Base-by-base conservation (phyloP, 805 yeast species). In the Kregervanrija delftensis region DNA sequence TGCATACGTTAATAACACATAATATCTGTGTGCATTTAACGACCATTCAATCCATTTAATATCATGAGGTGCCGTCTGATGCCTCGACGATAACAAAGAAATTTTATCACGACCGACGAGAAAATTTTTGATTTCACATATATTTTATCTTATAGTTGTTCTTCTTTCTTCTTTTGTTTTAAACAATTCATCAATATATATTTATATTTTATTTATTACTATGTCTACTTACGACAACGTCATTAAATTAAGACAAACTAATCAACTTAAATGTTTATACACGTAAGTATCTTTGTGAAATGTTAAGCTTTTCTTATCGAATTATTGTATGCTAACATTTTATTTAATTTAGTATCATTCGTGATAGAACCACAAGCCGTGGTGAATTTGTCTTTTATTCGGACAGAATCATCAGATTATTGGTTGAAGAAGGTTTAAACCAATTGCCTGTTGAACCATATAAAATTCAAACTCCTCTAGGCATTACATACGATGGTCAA, bases 351-450 rank as follows among this genome's bases (percentile, higher is more conserved):
- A 72, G 76, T 13, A 89, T 90, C 58, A 89, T 93, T 58, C 82
- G 99, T 60, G 86, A 87, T 64, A 76, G 74, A 56, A 67, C 67
- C 45, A 91, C 99, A 13, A 72, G 77, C 46, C 79, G 99, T 59
- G 86, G 93, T 2, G 97, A 93, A 60, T 93, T 93, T 61, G 91
- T 93, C 43, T 93, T 93, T 65, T 93, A 91, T 64, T 79, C 97
- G 11, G 97, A 93, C 62, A 74, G 99, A 63, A 90, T 93, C 66
- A 93, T 93, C 61, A 76, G 99, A 48, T 69, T 93, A 37, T 69
- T 93, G 49, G 98, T 93, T 13, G 99, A 93, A 70, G 96, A 86
- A 64, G 98, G 98, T 35, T 77, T 93, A 58, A 91, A 93, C 65
- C 89, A 86, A 60, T 72, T 93, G 37, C 99, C 99, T 5, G 95